A percentile compares a stretch with the other conserved stretches of the same genome.
phyloP scores from a whole-genome alignment of 139 green algal genomes.

The Klebsormidium nitens region DNA sequence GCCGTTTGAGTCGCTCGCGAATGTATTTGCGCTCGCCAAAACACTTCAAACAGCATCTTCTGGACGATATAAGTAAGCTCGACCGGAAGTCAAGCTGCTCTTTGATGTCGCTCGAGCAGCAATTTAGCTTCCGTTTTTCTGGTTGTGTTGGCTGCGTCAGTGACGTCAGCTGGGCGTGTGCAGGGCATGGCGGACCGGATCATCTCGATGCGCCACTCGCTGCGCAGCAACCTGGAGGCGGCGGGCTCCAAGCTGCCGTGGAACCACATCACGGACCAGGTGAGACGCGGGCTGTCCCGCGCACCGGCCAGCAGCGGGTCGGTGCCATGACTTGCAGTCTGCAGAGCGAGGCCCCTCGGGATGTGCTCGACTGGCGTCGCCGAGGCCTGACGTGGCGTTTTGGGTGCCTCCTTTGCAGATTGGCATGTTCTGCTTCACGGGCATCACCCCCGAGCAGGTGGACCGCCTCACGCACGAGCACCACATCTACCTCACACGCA shows the following conservation, averaged over 20 bases:
- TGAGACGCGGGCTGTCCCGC: too few species aligned
- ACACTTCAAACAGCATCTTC: too few species aligned
- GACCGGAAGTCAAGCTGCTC: too few species aligned
- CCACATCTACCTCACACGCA: slow-evolving; percentile 87
- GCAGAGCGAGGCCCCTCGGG: background rate
- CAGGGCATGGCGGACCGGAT: slow-evolving; percentile 85
- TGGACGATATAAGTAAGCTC: too few species aligned
- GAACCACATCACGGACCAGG: slow-evolving; percentile 67
- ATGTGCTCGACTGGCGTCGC: background rate
- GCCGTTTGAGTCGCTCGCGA: too few species aligned
- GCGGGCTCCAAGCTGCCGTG: slow-evolving; percentile 54
- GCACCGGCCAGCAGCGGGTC: too few species aligned
- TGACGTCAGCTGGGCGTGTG: too few species aligned
- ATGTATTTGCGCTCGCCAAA: too few species aligned
- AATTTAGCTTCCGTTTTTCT: slow-evolving; percentile 1
- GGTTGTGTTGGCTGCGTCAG: slow-evolving; percentile 69
- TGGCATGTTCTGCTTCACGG: slow-evolving; percentile 79
- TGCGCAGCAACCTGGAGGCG: slow-evolving; percentile 56
- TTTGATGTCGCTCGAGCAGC: too few species aligned
- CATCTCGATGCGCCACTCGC: slow-evolving; percentile 66
- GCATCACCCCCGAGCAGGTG: slow-evolving; percentile 43
- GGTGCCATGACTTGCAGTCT: background rate
- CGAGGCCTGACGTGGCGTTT: too few species aligned
- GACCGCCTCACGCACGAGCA: slow-evolving; percentile 66
- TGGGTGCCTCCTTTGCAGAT: slow-evolving; percentile 68